Percentiles rank a stretch among this genome's conserved stretches.
These are phyloP conservation scores for Gryganskiella cystojenkinii DNA, from an alignment of 192 early-diverging fungal genomes.

Conservation along the genomic window DNA sequence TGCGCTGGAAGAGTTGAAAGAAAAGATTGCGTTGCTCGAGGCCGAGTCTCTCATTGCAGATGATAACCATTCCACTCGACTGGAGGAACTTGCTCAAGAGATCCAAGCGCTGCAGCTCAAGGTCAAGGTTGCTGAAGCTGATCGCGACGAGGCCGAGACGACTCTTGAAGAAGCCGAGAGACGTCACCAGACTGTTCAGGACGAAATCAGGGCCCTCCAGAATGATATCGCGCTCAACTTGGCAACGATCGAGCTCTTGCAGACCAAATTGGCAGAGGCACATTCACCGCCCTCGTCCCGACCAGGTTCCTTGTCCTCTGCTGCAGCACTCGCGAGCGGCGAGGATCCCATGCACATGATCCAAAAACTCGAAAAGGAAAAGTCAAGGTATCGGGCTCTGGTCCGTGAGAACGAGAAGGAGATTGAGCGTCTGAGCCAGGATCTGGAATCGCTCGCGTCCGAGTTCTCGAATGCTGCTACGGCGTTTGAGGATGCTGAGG, in stretches of 20 bases:
- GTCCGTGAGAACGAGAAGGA: conserved; percentile 49
- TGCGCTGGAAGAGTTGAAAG: neutral
- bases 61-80: conserved; percentile 7
- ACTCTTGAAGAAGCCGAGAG: conserved; percentile 31
- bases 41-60: neutral
- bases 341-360: conserved; percentile 21
- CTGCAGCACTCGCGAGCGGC: neutral
- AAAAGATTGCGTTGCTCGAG: conserved; percentile 16
- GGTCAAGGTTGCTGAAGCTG: conserved; percentile 40
- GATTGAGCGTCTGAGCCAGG: conserved; percentile 47
- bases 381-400: conserved; percentile 31
- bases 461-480: conserved; percentile 51
- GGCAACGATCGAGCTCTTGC: conserved; percentile 26
- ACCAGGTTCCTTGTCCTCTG: conserved; percentile 19
- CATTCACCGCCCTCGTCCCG: conserved; percentile 14
- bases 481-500: conserved; percentile 52
- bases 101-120: conserved; percentile 20
- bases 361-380: conserved; percentile 38
- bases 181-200: conserved; percentile 23
- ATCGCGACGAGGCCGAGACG: conserved; percentile 44
- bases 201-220: conserved; percentile 30
- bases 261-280: conserved; percentile 18
- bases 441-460: conserved; percentile 49
- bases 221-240: conserved; percentile 10
- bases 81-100: conserved; percentile 13